Evolutionary conservation across 2,329 filamentous ascomycete species (phyloP).

Genomic region (Tolypocladium tropicale): DNA sequence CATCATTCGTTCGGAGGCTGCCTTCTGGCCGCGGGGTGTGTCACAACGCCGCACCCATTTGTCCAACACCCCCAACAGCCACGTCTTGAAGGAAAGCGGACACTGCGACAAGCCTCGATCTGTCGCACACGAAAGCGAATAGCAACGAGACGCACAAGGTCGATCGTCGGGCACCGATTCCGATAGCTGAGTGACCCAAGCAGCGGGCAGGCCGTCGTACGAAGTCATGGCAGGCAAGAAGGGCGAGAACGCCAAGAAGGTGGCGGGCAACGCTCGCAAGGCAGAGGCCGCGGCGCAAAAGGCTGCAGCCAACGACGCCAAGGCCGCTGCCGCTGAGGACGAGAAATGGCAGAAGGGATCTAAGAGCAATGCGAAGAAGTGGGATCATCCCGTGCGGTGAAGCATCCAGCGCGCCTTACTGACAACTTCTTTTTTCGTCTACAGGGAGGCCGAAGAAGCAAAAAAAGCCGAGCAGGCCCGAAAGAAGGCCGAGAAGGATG

Average conservation of each 20-base stretch:
- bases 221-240: conserved; percentile 61
- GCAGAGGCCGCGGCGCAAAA: conserved; percentile 79
- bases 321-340: conserved; percentile 57
- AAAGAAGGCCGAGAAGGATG: conserved; percentile 89
- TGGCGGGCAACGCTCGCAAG: conserved; percentile 80
- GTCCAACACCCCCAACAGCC: neutral
- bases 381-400: conserved; percentile 18
- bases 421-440: neutral
- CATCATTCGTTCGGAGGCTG: neutral
- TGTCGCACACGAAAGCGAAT: neutral
- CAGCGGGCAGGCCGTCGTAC: neutral
- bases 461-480: conserved; percentile 81
- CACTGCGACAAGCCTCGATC: neutral
- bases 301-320: conserved; percentile 57
- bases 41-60: neutral
- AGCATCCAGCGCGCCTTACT: neutral
- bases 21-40: neutral
- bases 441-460: conserved; percentile 26
- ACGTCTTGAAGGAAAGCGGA: neutral
- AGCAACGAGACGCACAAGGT: neutral
- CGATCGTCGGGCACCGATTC: neutral
- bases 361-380: conserved; percentile 86
- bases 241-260: conserved; percentile 82
- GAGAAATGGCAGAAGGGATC: conserved; percentile 76
- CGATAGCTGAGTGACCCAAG: neutral